Percentiles rank a stretch among this genome's conserved stretches.
Evolutionary conservation across 2,329 filamentous ascomycete genomes (phyloP).

Genomic region (Neopestalotiopsis sp.): DNA sequence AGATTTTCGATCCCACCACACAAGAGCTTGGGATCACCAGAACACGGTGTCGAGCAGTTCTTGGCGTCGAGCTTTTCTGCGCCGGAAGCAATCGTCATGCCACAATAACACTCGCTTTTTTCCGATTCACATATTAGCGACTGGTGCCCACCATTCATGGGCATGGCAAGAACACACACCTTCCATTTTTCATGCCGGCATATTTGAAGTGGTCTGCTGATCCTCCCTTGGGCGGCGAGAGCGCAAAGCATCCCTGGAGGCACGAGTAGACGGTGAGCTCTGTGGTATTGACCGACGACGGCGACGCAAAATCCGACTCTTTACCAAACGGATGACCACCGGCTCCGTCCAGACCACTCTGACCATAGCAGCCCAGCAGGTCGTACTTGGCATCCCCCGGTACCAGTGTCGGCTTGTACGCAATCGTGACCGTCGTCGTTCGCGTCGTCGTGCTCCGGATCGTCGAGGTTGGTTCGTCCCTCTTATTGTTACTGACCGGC

Average conservation of each 20-base stretch:
- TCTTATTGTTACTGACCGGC: constrained; percentile 17
- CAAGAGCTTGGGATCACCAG: constrained; percentile 26
- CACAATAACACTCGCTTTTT: constrained; percentile 31
- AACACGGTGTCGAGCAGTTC: constrained; percentile 29
- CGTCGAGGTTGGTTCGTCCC: constrained; percentile 8
- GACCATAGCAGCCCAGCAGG: constrained; percentile 31
- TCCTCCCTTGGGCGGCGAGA: constrained; percentile 18
- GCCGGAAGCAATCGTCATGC: constrained; percentile 22
- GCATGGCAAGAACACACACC: constrained; percentile 20
- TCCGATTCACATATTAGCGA: background rate
- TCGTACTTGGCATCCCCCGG: constrained; percentile 27
- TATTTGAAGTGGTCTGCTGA: constrained; percentile 23
- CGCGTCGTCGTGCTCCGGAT: constrained; percentile 22
- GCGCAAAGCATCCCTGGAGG: constrained; percentile 27
- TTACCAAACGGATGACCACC: constrained; percentile 27
- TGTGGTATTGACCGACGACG: constrained; percentile 20
- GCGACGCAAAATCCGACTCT: constrained; percentile 22
- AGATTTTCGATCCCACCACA: constrained; percentile 30
- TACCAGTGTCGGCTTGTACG: constrained; percentile 30
- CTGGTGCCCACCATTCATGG: background rate
- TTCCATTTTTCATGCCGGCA: constrained; percentile 30
- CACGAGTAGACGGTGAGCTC: constrained; percentile 29
- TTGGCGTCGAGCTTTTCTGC: constrained; percentile 24
- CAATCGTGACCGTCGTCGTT: constrained; percentile 33
- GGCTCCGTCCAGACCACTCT: constrained; percentile 17